A percentile compares a stretch with the other conserved stretches of the same genome.
These are phyloP conservation scores for Alternaria burnsii DNA, from an alignment of 2,329 filamentous ascomycete species.

Conservation along the genomic window DNA sequence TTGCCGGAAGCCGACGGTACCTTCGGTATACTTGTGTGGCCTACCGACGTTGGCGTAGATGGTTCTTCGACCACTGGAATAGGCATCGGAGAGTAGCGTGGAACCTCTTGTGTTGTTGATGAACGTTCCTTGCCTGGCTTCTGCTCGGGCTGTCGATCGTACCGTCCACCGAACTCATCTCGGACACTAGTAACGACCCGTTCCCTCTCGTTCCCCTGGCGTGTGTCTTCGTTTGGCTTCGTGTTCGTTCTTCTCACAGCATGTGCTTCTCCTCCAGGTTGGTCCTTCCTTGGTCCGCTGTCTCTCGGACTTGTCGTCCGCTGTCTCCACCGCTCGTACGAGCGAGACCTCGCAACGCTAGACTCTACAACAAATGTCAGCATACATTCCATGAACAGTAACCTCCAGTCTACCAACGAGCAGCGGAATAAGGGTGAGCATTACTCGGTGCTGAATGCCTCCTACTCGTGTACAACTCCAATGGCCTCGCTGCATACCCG, in stretches of 20 bases:
- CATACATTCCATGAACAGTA: constrained; percentile 13
- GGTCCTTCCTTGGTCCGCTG: neutral
- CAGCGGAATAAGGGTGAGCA: constrained; percentile 25
- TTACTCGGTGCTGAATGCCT: constrained; percentile 33
- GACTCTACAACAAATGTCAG: constrained; percentile 10
- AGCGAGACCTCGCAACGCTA: constrained; percentile 7
- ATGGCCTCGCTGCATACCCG: constrained; percentile 13
- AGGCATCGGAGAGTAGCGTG: constrained; percentile 9
- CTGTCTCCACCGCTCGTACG: constrained; percentile 1
- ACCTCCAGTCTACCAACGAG: constrained; percentile 21
- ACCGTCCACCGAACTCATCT: neutral
- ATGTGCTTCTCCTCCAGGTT: neutral
- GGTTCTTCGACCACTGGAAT: constrained; percentile 8
- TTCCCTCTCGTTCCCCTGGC: neutral
- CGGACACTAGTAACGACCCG: neutral
- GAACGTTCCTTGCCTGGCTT: neutral
- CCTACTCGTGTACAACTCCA: constrained; percentile 19
- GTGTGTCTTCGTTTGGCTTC: neutral
- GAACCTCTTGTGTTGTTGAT: neutral
- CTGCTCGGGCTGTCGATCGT: neutral
- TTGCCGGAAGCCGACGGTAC: constrained; percentile 1
- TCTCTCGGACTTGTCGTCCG: constrained; percentile 1
- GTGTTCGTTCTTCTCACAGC: neutral
- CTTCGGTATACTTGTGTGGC: neutral
- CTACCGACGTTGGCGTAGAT: neutral